Base-by-base conservation (phyloP, 164 flowering plant species). In the Dillenia suffruticosa region DNA sequence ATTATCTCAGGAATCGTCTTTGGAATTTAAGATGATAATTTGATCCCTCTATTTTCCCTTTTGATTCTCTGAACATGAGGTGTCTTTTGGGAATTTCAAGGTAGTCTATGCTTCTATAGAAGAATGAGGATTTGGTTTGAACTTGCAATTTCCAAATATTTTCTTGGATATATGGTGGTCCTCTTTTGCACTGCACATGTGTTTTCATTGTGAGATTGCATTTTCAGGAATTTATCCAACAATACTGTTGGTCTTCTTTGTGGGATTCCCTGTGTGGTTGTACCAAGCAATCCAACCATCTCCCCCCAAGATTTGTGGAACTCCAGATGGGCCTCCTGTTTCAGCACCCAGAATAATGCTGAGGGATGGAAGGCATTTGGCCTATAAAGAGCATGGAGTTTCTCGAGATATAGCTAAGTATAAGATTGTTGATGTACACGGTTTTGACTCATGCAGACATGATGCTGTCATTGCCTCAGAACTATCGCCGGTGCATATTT, bases 291-390 rank as follows among this genome's bases (percentile, higher is more conserved):
- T 75, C 49, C 83, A 74, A 54, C 89, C 92, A 58, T 84, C 84
- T 40, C 72, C 83, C 8, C 82, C 90, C 9, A 82, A 70, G 70
- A 69, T 71, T 56, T 81, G 81, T 64, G 96, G 92, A 14, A 61
- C 87, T 60, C 75, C 81, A 12, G 78, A 69, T 68, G 92, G 96
- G 7, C 87, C 86, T 40, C 74, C 77, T 2, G 63, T 89, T 49
- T 84, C 92, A 32, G 84, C 87, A 44, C 76, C 90, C 5, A 80
- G 92, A 63, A 72, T 89, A 56, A 80, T 72, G 68, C 96, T 89
- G 49, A 73, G 74, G 43, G 92, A 89, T 79, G 96, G 92, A 56
- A 85, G 96, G 60, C 72, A 79, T 67, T 78, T 89, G 59, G 92
- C 96, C 22, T 87, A 87, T 77, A 78, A 82, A 65, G 92, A 89